Conservation (phyloP, 306 rosid genomes). For the Dryas octopetala region DNA sequence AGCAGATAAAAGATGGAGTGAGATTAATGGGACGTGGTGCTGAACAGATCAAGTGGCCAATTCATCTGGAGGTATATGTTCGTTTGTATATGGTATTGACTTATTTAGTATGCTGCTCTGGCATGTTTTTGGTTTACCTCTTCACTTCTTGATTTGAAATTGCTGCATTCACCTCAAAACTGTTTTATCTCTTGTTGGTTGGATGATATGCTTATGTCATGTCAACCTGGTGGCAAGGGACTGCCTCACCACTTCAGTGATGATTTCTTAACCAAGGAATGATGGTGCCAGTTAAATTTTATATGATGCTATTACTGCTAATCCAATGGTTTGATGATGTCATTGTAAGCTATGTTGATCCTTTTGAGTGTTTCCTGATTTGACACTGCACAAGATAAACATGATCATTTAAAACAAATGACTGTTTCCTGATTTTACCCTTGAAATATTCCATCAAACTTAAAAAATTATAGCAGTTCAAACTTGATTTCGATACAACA, state of each 20-base stretch:
- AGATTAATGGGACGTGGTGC: slow-evolving; percentile 97
- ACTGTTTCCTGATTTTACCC: no score
- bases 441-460: neutral
- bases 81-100: slow-evolving; percentile 10
- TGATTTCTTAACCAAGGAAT: neutral
- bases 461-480: neutral
- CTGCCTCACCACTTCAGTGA: neutral
- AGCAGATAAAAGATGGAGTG: slow-evolving; percentile 88
- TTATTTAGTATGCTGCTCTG: slow-evolving; percentile 7
- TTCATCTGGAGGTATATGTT: slow-evolving; percentile 77
- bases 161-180: slow-evolving; percentile 13
- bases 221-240: neutral
- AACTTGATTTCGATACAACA: neutral
- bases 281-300: neutral
- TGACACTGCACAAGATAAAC: no score
- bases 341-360: neutral
- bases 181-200: slow-evolving; percentile 2
- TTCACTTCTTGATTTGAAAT: slow-evolving; percentile 4
- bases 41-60: slow-evolving; percentile 87
- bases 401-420: no score
- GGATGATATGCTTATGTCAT: neutral
- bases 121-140: slow-evolving; percentile 5
- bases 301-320: neutral
- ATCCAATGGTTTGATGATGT: neutral
- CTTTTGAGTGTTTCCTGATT: neutral